Percentiles rank a stretch among this genome's conserved stretches.
Evolutionary conservation across 768 basidiomycete species (phyloP).

Genomic region (Ramaria sp.): DNA sequence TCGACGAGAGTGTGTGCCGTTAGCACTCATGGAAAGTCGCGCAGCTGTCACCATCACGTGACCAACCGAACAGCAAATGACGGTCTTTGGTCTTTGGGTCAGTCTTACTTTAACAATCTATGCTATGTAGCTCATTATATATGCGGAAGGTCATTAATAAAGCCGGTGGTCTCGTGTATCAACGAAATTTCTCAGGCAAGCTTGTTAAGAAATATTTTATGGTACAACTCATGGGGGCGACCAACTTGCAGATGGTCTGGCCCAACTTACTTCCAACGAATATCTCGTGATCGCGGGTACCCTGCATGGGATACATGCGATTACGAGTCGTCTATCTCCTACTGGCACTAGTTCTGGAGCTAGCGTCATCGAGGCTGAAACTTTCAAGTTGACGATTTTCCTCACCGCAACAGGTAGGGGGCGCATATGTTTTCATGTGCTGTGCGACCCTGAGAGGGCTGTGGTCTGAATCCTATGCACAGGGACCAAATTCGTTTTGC

Average conservation of each 20-base stretch:
- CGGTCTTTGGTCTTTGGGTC: conserved; percentile 78
- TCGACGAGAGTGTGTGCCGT: not conserved
- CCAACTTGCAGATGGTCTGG: conserved; percentile 64
- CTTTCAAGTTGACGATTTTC: conserved; percentile 87
- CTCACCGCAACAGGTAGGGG: conserved; percentile 81
- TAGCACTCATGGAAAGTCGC: not conserved
- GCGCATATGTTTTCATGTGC: too few relatives aligned
- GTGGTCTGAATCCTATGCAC: not conserved
- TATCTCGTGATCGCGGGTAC: conserved; percentile 94
- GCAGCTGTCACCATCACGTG: not conserved
- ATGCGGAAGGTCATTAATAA: conserved; percentile 85
- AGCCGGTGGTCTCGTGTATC: conserved; percentile 93
- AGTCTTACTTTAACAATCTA: conserved; percentile 12
- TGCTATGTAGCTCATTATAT: not conserved
- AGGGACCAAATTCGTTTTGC: conserved; percentile 94
- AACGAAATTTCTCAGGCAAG: conserved; percentile 81
- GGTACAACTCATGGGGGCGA: not conserved
- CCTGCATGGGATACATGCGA: conserved; percentile 96
- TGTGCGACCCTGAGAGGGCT: too few relatives aligned
- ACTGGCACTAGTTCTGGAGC: conserved; percentile 74
- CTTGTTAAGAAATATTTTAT: conserved; percentile 8
- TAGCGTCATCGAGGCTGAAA: conserved; percentile 92
- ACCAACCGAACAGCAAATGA: conserved; percentile 32
- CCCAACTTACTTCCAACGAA: conserved; percentile 85
- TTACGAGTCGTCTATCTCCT: conserved; percentile 85